Conservation (phyloP, 345 rosid genomes). For the Microthlaspi erraticum region DNA sequence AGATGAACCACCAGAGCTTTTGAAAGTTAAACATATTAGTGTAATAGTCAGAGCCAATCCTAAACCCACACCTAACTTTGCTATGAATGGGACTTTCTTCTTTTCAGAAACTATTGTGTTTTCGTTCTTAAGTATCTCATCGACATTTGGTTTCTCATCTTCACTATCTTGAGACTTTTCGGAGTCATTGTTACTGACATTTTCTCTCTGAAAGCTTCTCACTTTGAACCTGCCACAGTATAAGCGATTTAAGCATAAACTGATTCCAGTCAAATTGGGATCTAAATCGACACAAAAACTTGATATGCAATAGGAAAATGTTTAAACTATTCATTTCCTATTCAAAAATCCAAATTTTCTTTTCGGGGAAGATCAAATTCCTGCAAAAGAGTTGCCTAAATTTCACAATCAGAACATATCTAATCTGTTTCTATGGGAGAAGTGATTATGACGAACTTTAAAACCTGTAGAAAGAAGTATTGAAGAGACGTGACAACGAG, state of each 20-base stretch:
- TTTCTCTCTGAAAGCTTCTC: conserved; percentile 48
- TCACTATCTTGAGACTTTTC: conserved; percentile 36
- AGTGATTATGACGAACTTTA: not conserved
- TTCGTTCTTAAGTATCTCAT: conserved; percentile 38
- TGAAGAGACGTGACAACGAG: conserved; percentile 30
- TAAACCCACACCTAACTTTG: conserved; percentile 57
- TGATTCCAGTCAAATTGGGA: not conserved
- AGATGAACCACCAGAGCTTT: conserved; percentile 52
- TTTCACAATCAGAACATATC: not conserved
- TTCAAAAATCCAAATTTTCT: not conserved
- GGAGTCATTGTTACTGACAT: conserved; percentile 46
- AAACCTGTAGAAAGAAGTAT: conserved; percentile 47
- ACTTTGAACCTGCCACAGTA: conserved; percentile 43
- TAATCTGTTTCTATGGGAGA: not conserved
- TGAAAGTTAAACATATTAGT: conserved; percentile 48
- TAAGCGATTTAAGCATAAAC: not conserved
- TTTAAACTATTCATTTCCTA: not conserved
- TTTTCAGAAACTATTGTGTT: conserved; percentile 19
- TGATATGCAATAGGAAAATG: not conserved
- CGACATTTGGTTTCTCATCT: conserved; percentile 38
- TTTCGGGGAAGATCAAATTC: not conserved
- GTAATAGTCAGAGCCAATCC: conserved; percentile 64
- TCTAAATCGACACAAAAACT: conserved; percentile 1
- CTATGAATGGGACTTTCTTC: conserved; percentile 55
- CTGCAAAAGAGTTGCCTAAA: not conserved